These are phyloP conservation scores for Cyclotella choctawhatcheeana DNA, from an alignment of 108 stramenopile species.

Conservation along the genomic window DNA sequence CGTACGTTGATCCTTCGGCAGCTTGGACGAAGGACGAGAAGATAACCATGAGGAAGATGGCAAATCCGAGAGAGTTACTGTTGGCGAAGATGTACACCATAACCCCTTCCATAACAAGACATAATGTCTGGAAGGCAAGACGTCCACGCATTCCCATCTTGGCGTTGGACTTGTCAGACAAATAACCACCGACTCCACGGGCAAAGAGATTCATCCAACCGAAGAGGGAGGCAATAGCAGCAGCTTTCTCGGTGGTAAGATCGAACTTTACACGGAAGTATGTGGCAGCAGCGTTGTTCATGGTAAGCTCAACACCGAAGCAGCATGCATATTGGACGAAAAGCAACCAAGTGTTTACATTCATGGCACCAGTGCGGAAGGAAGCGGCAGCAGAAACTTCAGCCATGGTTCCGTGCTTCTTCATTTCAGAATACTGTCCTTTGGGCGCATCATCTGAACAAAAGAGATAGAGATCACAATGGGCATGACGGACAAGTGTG, in stretches of 20 bases:
- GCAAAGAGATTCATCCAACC: constrained; percentile 81
- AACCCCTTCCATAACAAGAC: constrained; percentile 51
- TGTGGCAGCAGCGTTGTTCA: constrained; percentile 85
- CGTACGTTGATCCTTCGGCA: constrained; percentile 77
- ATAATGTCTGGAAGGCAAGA: constrained; percentile 32
- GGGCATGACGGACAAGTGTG: too few species aligned
- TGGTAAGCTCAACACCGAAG: constrained; percentile 92
- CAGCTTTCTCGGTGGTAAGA: constrained; percentile 70
- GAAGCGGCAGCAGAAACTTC: constrained; percentile 74
- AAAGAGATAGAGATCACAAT: too few species aligned
- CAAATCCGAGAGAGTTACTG: constrained; percentile 47
- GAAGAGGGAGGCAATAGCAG: constrained; percentile 80
- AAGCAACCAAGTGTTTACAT: constrained; percentile 89
- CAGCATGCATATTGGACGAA: constrained; percentile 88
- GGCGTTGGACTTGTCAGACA: constrained; percentile 56
- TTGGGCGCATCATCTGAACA: constrained; percentile 88
- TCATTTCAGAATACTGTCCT: constrained; percentile 82
- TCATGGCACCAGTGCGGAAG: constrained; percentile 70
- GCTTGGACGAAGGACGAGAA: constrained; percentile 83
- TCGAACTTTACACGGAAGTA: constrained; percentile 86
- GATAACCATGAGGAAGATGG: constrained; percentile 72
- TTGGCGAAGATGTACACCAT: constrained; percentile 61
- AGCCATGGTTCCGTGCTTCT: constrained; percentile 75
- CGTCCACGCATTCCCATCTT: constrained; percentile 63
- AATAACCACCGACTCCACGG: constrained; percentile 66